Evolutionary conservation across 768 basidiomycete species (phyloP).

Genomic region (Boletus pseudopeckii): DNA sequence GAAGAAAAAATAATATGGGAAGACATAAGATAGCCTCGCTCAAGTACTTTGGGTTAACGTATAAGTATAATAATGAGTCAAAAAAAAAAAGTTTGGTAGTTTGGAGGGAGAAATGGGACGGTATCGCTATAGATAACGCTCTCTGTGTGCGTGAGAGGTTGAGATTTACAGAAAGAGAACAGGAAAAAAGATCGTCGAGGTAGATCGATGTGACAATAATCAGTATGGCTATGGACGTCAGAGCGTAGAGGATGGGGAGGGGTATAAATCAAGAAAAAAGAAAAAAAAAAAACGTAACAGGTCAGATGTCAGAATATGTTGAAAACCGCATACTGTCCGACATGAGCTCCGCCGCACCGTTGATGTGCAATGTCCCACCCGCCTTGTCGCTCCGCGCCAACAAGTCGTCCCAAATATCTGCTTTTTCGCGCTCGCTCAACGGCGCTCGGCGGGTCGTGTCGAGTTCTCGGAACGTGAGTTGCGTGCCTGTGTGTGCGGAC

Average conservation of each 20-base stretch:
- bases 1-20: not conserved
- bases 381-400: conserved; percentile 63
- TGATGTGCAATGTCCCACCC: conserved; percentile 68
- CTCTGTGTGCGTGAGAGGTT: conserved; percentile 6
- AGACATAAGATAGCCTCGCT: conserved; percentile 9
- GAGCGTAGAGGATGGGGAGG: not conserved
- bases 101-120: not conserved
- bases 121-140: conserved; percentile 9
- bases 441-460: conserved; percentile 33
- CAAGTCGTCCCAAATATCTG: conserved; percentile 66
- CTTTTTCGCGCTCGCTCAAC: conserved; percentile 68
- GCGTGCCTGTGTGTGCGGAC: conserved; percentile 24
- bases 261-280: not conserved
- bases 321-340: conserved; percentile 44
- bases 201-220: not conserved
- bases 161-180: conserved; percentile 4
- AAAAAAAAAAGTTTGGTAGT: not conserved
- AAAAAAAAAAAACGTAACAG: not conserved
- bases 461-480: conserved; percentile 49
- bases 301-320: conserved; percentile 19
- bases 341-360: conserved; percentile 35
- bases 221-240: not conserved
- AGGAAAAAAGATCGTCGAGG: not conserved
- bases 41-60: not conserved
- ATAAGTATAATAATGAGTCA: not conserved